Evolutionary conservation across 495 filamentous ascomycete genomes (phyloP).

Genomic region (Astrothelium subdiscretum): DNA sequence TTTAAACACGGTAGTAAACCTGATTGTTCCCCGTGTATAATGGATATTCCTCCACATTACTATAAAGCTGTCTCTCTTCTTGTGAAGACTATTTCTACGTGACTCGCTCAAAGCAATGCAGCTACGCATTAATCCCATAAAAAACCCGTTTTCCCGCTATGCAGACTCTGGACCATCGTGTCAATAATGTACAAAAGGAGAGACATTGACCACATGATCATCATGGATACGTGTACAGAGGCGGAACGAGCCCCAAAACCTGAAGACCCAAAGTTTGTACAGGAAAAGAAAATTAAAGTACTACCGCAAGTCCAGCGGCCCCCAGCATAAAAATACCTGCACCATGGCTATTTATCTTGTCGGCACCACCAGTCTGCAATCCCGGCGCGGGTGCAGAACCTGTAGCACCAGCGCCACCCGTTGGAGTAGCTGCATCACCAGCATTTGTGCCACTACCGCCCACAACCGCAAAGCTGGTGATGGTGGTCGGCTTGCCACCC

Average conservation of each 20-base stretch:
- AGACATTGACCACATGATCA: constrained; percentile 2
- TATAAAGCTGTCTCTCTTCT: no score
- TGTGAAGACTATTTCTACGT: no score
- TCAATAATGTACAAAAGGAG: background rate
- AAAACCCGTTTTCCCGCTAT: background rate
- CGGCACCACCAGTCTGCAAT: background rate
- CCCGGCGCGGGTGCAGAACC: background rate
- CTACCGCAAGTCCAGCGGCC: background rate
- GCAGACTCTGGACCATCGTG: background rate
- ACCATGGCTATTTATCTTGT: background rate
- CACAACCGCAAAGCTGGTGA: constrained; percentile 23
- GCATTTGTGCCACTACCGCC: background rate
- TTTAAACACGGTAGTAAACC: no score
- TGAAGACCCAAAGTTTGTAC: background rate
- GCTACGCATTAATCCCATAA: no score
- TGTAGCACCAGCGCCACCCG: background rate
- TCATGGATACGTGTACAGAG: background rate
- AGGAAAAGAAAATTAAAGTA: background rate
- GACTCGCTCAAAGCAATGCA: no score
- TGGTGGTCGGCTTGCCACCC: constrained; percentile 23
- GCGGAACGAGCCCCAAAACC: background rate
- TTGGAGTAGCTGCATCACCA: background rate
- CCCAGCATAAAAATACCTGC: background rate
- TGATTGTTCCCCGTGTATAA: no score
- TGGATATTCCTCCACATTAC: no score